Evolutionary conservation across 768 basidiomycete species (phyloP).

Genomic region (Leucosporidium yakuticum): DNA sequence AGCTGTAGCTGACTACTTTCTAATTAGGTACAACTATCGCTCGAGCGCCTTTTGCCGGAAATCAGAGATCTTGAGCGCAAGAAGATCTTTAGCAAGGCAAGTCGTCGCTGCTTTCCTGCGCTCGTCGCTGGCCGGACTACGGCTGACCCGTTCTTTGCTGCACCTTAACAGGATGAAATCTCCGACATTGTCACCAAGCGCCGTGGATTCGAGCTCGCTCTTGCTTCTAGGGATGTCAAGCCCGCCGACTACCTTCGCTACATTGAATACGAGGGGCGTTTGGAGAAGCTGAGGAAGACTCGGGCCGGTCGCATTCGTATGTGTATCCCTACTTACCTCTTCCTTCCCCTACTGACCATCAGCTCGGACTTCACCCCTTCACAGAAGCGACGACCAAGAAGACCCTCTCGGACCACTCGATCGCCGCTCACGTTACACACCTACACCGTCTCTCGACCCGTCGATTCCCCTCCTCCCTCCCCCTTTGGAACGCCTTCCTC

Average conservation of each 20-base stretch:
- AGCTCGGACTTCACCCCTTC: background rate
- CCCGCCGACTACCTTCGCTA: constrained; percentile 39
- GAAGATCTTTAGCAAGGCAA: constrained; percentile 37
- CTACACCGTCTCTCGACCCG: constrained; percentile 33
- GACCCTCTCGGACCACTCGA: constrained; percentile 37
- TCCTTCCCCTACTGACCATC: background rate
- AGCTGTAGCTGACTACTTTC: background rate
- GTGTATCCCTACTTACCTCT: constrained; percentile 2
- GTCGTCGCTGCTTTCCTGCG: background rate
- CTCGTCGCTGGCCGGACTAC: background rate
- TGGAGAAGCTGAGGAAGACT: constrained; percentile 38
- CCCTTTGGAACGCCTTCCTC: constrained; percentile 35
- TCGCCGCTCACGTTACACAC: constrained; percentile 36
- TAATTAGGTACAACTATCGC: constrained; percentile 32
- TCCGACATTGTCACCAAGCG: constrained; percentile 39
- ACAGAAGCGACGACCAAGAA: constrained; percentile 24
- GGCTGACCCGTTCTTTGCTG: background rate
- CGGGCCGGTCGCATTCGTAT: constrained; percentile 30
- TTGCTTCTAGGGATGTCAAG: constrained; percentile 38
- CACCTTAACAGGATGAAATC: constrained; percentile 36
- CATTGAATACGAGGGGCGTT: constrained; percentile 39
- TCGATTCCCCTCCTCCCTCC: constrained; percentile 33
- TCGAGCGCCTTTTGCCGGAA: constrained; percentile 41
- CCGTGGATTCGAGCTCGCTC: constrained; percentile 35
- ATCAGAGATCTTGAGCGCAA: constrained; percentile 40